Evolutionary conservation across 139 green algal species (phyloP).

Genomic region (Ettlia oleoabundans): DNA sequence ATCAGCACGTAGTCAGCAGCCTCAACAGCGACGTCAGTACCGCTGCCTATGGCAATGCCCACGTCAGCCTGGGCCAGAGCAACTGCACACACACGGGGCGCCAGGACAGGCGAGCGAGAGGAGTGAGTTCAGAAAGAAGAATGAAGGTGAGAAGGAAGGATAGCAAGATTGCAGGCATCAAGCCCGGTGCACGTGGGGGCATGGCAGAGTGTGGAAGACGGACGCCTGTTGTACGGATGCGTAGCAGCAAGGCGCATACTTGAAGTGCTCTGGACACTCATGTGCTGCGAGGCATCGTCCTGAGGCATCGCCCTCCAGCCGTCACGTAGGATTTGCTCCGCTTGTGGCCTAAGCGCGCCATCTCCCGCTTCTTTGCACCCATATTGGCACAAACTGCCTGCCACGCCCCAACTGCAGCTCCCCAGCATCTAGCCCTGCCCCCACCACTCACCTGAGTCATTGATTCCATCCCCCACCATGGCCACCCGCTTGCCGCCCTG

Average conservation of each 20-base stretch:
- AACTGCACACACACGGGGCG: background rate
- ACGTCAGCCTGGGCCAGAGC: constrained; percentile 94
- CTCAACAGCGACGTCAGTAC: constrained; percentile 78
- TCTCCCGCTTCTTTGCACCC: background rate
- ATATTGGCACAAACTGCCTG: background rate
- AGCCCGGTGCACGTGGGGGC: too few relatives aligned
- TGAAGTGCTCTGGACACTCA: too few relatives aligned
- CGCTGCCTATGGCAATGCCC: constrained; percentile 89
- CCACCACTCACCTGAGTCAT: constrained; percentile 81
- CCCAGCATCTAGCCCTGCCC: background rate
- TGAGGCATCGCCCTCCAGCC: too few relatives aligned
- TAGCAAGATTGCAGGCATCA: too few relatives aligned
- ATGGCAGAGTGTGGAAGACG: too few relatives aligned
- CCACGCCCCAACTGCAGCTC: too few relatives aligned
- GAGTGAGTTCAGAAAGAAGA: background rate
- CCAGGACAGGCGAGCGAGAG: background rate
- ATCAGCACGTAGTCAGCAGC: constrained; percentile 96
- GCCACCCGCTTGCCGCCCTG: constrained; percentile 67
- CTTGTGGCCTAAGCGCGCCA: too few relatives aligned
- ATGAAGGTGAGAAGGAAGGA: background rate
- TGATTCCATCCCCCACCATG: constrained; percentile 99
- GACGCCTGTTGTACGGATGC: too few relatives aligned
- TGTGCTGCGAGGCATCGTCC: too few relatives aligned
- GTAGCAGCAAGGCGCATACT: too few relatives aligned
- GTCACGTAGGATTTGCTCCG: too few relatives aligned